Evolutionary conservation across 202 grass and related monocot genomes (phyloP).

Genomic region (Schoenoplectus tabernaemontani): DNA sequence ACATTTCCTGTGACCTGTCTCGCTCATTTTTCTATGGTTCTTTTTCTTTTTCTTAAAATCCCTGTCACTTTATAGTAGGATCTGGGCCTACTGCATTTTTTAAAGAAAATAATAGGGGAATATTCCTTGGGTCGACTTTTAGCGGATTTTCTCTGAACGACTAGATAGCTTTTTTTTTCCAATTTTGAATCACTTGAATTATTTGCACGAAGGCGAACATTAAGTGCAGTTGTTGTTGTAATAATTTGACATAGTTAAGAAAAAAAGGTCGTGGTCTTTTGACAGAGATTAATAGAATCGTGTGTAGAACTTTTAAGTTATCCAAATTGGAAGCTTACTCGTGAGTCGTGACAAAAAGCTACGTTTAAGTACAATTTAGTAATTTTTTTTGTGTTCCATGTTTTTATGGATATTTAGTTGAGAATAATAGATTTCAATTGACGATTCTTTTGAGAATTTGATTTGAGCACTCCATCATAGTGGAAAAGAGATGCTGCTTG

Average conservation of each 20-base stretch:
- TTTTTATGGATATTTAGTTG: background rate
- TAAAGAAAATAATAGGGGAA: background rate
- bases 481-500: background rate
- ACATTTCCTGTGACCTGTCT: background rate
- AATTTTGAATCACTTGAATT: background rate
- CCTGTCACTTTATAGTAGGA: background rate
- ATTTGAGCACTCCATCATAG: background rate
- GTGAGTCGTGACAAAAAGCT: background rate
- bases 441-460: background rate
- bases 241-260: background rate
- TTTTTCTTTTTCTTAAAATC: background rate
- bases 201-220: background rate
- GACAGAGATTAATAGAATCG: background rate
- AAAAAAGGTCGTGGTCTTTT: background rate
- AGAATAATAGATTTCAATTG: background rate
- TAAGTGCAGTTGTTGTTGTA: background rate
- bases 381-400: background rate
- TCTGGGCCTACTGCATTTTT: background rate
- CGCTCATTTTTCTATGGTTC: background rate
- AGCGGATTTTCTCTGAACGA: background rate
- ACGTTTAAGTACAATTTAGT: background rate
- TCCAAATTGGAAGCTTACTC: background rate
- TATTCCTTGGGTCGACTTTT: background rate
- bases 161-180: background rate
- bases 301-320: background rate